Conservation (phyloP, 1,284 basidiomycete species). For the Phellopilus nigrolimitatus region DNA sequence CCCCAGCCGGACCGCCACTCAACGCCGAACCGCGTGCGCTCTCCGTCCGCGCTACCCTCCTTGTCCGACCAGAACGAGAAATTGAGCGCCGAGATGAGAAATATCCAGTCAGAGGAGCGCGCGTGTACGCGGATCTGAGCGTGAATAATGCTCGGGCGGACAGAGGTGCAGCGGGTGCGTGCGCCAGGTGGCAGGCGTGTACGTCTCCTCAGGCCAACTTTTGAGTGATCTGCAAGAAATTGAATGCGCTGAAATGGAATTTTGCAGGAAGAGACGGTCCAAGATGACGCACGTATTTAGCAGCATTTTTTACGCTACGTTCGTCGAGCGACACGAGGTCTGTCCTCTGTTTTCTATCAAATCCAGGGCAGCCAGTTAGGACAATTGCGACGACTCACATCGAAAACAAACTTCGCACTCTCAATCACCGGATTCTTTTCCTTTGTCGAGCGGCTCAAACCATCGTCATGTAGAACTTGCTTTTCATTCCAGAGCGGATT, state of each 20-base stretch:
- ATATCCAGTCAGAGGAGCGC: slow-evolving; percentile 74
- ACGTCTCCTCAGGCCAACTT: slow-evolving; percentile 56
- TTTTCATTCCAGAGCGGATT: background rate
- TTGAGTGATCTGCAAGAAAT: slow-evolving; percentile 45
- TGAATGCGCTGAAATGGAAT: background rate
- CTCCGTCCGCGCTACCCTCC: slow-evolving; percentile 34
- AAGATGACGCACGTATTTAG: slow-evolving; percentile 47
- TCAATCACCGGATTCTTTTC: slow-evolving; percentile 24
- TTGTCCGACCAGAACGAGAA: slow-evolving; percentile 83
- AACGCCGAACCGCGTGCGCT: slow-evolving; percentile 59
- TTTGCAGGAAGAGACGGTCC: slow-evolving; percentile 7
- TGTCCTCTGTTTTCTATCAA: slow-evolving; percentile 39
- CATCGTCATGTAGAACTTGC: background rate
- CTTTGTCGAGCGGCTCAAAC: background rate
- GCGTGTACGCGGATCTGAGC: slow-evolving; percentile 47
- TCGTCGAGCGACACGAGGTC: slow-evolving; percentile 54
- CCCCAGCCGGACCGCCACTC: slow-evolving; percentile 70
- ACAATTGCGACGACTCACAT: slow-evolving; percentile 19
- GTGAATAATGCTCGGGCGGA: slow-evolving; percentile 56
- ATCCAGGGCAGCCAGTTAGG: slow-evolving; percentile 3
- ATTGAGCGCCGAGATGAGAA: slow-evolving; percentile 77
- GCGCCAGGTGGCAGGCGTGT: slow-evolving; percentile 73
- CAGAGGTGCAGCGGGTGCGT: slow-evolving; percentile 70
- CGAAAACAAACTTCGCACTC: slow-evolving; percentile 24
- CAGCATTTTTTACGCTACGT: slow-evolving; percentile 53